These are phyloP conservation scores for Aphanomyces stellatus DNA, from an alignment of 352 stramenopile genomes.

Conservation along the genomic window DNA sequence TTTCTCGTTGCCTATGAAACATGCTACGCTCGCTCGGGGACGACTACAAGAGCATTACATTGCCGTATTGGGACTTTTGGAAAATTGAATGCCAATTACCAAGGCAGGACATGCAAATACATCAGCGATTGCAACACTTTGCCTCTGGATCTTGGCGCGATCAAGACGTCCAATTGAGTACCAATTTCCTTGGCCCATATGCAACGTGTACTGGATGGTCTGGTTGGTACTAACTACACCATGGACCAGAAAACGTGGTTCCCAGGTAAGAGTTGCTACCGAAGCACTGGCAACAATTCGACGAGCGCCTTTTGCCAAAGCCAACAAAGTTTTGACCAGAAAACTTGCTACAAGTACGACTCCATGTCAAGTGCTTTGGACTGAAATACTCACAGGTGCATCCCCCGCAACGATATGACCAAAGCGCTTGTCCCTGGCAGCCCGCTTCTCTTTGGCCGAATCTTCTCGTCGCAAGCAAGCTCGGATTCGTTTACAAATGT, in stretches of 20 bases:
- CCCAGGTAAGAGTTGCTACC: slow-evolving; percentile 41
- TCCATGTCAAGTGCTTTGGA: slow-evolving; percentile 22
- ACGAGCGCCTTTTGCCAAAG: slow-evolving; percentile 65
- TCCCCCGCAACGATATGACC: slow-evolving; percentile 59
- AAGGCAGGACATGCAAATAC: slow-evolving; percentile 30
- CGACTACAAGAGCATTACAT: slow-evolving; percentile 23
- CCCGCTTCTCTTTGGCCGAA: slow-evolving; percentile 55
- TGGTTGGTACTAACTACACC: too few relatives aligned
- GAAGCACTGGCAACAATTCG: slow-evolving; percentile 20
- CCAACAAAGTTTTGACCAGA: neutral
- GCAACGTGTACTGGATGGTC: slow-evolving; percentile 41
- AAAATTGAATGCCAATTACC: slow-evolving; percentile 57
- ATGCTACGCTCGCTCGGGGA: slow-evolving; percentile 28
- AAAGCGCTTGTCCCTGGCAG: slow-evolving; percentile 36
- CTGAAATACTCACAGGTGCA: slow-evolving; percentile 39
- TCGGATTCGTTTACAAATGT: slow-evolving; percentile 49
- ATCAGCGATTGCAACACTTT: slow-evolving; percentile 23
- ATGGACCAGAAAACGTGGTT: too few relatives aligned
- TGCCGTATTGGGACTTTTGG: slow-evolving; percentile 33
- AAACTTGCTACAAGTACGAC: neutral
- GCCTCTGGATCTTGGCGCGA: slow-evolving; percentile 22
- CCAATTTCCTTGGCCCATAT: slow-evolving; percentile 22
- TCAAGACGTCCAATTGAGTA: slow-evolving; percentile 12
- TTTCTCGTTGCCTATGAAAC: slow-evolving; percentile 29
- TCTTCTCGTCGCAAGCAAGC: slow-evolving; percentile 56